Evolutionary conservation across 345 rosid species (phyloP), one percentile per base, ranked within the genome.

Genomic region (Salix brachista): DNA sequence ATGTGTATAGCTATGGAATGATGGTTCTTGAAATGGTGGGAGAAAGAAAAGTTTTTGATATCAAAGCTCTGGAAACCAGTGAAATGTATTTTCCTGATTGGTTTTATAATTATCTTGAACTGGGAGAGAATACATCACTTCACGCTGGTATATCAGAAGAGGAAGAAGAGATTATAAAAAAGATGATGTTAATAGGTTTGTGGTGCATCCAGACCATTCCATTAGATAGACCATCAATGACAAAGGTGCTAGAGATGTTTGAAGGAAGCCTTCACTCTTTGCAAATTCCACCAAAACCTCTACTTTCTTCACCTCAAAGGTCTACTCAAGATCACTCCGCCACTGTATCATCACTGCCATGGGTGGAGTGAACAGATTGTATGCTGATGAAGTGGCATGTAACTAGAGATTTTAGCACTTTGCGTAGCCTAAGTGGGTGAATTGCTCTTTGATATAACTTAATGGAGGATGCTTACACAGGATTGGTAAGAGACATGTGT

Each of bases 141-240:
- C 28, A 28, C 28, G 28, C 2, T 28, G 28, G 1, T 28, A 28
- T 28, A 28, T 28, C 28, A 28, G 71, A 50, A 10, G 77, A 71
- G 23, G 77, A 75, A 39, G 70, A 75, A 21, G 77, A 67, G 32
- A 67, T 17, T 6, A 60, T 69, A 2, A 46, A 39, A 52, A 82
- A 67, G 25, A 58, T 75, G 75, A 54, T 37, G 1, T 48, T 82
- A 10, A 67, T 78, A 44, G 71, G 82, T 2, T 61, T 78, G 21
- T 78, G 80, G 85, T 82, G 85, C 74, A 82, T 82, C 16, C 79
- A 67, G 32, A 60, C 68, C 18, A 75, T 28, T 50, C 82, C 82
- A 8, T 71, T 25, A 5, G 76, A 67, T 28, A 75, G 82, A 70
- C 82, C 82, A 39, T 78, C 82, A 10, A 82, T 78, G 77, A 82